Evolutionary conservation across 805 yeast genomes (phyloP), one percentile per base, ranked within the genome.

Genomic region (Metschnikowia lachancei): DNA sequence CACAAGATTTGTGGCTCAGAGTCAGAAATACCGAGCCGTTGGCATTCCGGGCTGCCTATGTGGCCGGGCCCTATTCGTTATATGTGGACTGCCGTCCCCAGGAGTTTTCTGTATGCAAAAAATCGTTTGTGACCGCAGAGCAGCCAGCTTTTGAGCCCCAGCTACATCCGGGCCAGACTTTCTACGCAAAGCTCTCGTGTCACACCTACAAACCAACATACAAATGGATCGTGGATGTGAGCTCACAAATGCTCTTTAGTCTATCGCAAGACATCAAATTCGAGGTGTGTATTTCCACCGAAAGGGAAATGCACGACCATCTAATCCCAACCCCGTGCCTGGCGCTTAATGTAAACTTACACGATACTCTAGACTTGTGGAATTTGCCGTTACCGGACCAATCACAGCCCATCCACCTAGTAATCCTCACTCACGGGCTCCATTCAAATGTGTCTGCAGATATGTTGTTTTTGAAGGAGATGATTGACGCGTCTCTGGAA

Each of bases 371-470:
- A 3, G 85, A 81, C 44, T 60, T 92, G 28, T 94, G 98, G 97
- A 78, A 80, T 61, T 60, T 74, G 32, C 94, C 95, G 0, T 48
- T 67, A 0, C 78, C 76, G 2, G 47, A 58, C 46, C 46, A 67
- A 10, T 67, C 74, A 0, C 63, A 66, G 47, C 94, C 95, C 0
- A 78, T 83, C 12, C 99, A 94, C 69, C 69, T 94, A 46, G 94
- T 92, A 2, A 73, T 94, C 3, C 55, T 91, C 11, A 89, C 97
- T 0, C 99, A 94, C 63, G 99, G 99, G 0, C 75, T 94, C 20
- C 95, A 89, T 59, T 87, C 97, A 1, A 94, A 91, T 58, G 78
- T 83, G 4, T 83, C 94, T 1, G 89, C 96, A 10, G 99, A 94
- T 64, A 81, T 94, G 95, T 74, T 87, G 16, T 91, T 84, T 57